Evolutionary conservation across 495 filamentous ascomycete genomes (phyloP), one percentile per base, ranked within the genome.

Genomic region (Hypoxylon rickii): DNA sequence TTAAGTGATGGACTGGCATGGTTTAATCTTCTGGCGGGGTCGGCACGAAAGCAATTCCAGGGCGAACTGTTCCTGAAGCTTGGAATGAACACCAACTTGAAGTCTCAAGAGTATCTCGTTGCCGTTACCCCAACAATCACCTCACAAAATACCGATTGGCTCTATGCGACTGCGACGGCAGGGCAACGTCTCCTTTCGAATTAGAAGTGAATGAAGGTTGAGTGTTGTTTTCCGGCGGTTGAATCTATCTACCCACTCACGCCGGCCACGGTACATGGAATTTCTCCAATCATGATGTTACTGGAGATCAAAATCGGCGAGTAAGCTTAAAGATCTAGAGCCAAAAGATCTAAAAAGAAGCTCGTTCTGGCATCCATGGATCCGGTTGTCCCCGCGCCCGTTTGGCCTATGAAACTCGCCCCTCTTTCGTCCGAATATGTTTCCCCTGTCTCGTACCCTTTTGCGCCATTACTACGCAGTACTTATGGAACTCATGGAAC

Each of bases 1-100:
- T 90, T 68, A 92, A 76, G 76, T 90, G 87, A 68, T 92, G 88
- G 66, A 86, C 76, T 78, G 89, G 88, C 71, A 76, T 83, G 18
- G 52, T 73, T 45, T n/a, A n/a, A 13, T 29, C 39, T 36, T 39
- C 15, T 41, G 32, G 48, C 20, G 12, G 24, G 10, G 39, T 13
- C 7, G 36, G 29, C 1, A 17, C 11, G 18, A 40, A 41, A 54
- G 38, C 19, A 31, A 6, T 33, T 17, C n/a, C n/a, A n/a, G n/a
- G n/a, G n/a, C n/a, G n/a, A n/a, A n/a, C n/a, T n/a, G n/a, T n/a
- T n/a, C n/a, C n/a, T n/a, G n/a, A n/a, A n/a, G n/a, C n/a, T n/a
- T n/a, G n/a, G n/a, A n/a, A n/a, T n/a, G n/a, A n/a, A n/a, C n/a
- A n/a, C n/a, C n/a, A n/a, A n/a, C n/a, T n/a, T n/a, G n/a, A n/a